These are phyloP conservation scores for Petunia secreta DNA, from an alignment of 257 asterid genomes.

Conservation along the genomic window DNA sequence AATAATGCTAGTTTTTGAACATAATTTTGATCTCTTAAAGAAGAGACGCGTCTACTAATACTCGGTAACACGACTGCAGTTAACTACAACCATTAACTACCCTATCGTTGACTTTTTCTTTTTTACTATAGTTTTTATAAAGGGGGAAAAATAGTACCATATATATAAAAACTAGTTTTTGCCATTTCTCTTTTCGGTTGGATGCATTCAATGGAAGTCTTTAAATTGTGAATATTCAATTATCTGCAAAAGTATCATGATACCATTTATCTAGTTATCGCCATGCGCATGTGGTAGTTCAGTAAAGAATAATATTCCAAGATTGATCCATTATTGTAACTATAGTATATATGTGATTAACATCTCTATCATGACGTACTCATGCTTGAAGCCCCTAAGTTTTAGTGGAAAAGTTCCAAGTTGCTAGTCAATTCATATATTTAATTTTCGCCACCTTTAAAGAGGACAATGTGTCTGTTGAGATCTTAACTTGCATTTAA, in stretches of 20 bases:
- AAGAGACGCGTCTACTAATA: background rate
- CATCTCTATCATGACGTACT: background rate
- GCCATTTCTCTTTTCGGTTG: background rate
- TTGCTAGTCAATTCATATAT: background rate
- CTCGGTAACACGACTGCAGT: conserved; percentile 4
- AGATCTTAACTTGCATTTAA: conserved; percentile 11
- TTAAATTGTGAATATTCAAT: conserved; percentile 4
- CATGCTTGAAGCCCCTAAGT: background rate
- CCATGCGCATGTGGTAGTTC: background rate
- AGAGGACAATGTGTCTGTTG: background rate
- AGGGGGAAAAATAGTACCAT: background rate
- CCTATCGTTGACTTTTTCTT: conserved; percentile 29
- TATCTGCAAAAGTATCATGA: conserved; percentile 7
- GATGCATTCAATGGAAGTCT: conserved; percentile 13
- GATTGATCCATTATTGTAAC: background rate
- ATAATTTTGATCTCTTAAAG: background rate
- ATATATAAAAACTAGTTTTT: background rate
- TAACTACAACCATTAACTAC: conserved; percentile 21
- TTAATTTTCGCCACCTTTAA: conserved; percentile 16
- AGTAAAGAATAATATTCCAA: background rate
- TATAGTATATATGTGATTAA: background rate
- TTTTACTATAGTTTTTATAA: background rate
- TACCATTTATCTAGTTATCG: background rate
- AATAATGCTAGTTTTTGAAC: background rate
- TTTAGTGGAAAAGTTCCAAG: background rate